Evolutionary conservation across 2,329 filamentous ascomycete genomes (phyloP), one percentile per base, ranked within the genome.

Genomic region (Ascochyta fabae): DNA sequence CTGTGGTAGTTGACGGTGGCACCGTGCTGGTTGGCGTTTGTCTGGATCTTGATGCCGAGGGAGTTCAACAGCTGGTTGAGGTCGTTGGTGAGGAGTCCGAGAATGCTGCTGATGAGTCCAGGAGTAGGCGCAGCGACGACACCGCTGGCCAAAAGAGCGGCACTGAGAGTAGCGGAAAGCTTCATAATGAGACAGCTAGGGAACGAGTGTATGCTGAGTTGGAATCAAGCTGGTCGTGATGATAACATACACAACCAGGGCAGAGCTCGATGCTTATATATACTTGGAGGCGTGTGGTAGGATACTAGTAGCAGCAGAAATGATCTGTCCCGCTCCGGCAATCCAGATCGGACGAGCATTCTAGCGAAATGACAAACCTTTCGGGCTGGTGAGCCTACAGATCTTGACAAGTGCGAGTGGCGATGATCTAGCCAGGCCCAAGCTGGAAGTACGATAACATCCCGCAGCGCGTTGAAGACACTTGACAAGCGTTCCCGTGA

Each of bases 51-150:
- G 33, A 49, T 54, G n/a, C 45, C 51, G 34, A 54, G 51, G 27
- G 45, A 48, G 27, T 36, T 44, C 33, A 54, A 40, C 23, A 54
- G 40, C 39, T 43, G 45, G 22, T 27, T 54, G 22, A 54, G 51
- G 33, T 48, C 45, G 19, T 43, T 54, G 45, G 39, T 44, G 22
- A 54, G 15, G n/a, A 40, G 39, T 15, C 51, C 45, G 8, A 54
- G 44, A 33, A 54, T 54, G 51, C 31, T 44, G 38, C 45, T 44
- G 19, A 54, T 34, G 19, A 54, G 44, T n/a, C 45, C 51, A 24
- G 51, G 50, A 33, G 51, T 54, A 31, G 51, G 51, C 19, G 39
- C 44, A 47, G 51, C 51, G 13, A 36, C 23, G 19, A 48, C 39
- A 41, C 44, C 26, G 19, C 43, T 44, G 24, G 45, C 51, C 26